Percentiles rank a stretch among this genome's conserved stretches.
phyloP scores from a whole-genome alignment of 2,329 filamentous ascomycete species.

The Xylaria multiplex region DNA sequence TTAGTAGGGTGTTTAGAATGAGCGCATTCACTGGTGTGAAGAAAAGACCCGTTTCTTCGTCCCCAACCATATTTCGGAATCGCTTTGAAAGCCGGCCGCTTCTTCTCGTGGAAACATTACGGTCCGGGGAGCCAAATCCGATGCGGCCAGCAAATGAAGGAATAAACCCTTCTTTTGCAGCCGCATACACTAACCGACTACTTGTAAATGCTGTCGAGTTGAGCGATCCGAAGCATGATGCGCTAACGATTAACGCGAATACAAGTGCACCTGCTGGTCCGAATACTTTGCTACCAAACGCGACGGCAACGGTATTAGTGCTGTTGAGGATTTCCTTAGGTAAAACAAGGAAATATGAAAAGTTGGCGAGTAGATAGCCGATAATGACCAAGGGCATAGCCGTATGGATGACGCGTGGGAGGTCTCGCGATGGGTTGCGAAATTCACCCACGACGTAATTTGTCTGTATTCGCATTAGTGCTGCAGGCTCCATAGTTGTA shows the following conservation, averaged over 20 bases:
- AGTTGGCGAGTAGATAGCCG: constrained; percentile 88
- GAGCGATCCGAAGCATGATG: constrained; percentile 91
- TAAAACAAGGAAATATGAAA: constrained; percentile 94
- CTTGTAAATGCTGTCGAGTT: constrained; percentile 96
- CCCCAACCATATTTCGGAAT: constrained; percentile 73
- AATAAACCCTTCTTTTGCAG: constrained; percentile 94
- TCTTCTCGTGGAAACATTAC: constrained; percentile 58
- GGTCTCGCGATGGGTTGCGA: constrained; percentile 86
- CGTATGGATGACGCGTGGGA: constrained; percentile 94
- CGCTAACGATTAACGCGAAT: constrained; percentile 87
- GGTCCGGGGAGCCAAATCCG: constrained; percentile 66
- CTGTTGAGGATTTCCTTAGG: constrained; percentile 82
- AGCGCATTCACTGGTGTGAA: constrained; percentile 96
- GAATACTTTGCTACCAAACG: constrained; percentile 91
- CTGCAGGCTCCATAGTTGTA: neutral
- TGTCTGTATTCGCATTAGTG: constrained; percentile 66
- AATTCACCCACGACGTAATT: constrained; percentile 99
- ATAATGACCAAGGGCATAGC: constrained; percentile 94
- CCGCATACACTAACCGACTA: constrained; percentile 90
- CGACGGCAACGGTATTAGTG: constrained; percentile 94
- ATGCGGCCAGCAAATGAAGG: constrained; percentile 85
- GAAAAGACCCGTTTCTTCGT: constrained; percentile 82
- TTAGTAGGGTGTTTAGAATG: constrained; percentile 79
- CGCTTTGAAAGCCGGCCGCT: constrained; percentile 67
- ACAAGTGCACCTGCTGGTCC: constrained; percentile 83